These are phyloP conservation scores for Monosporascus sp. DNA, from an alignment of 2,329 filamentous ascomycete genomes.

Conservation along the genomic window DNA sequence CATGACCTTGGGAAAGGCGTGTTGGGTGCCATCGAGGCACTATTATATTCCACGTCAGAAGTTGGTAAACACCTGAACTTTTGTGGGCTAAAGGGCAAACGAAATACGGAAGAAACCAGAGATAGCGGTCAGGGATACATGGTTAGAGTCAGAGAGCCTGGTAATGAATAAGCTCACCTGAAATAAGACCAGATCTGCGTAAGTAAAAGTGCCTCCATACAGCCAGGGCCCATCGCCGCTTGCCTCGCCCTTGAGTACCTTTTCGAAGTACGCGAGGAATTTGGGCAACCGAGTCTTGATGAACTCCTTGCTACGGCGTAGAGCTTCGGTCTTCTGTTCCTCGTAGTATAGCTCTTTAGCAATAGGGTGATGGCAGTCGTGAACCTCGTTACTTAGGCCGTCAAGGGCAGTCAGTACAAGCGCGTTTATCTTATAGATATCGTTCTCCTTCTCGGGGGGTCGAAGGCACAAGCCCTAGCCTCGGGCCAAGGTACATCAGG, in stretches of 20 bases:
- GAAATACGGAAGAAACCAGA: neutral
- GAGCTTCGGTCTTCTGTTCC: constrained; percentile 65
- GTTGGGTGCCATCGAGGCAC: constrained; percentile 50
- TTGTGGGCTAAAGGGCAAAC: neutral
- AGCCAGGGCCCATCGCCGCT: constrained; percentile 54
- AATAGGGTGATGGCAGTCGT: constrained; percentile 71
- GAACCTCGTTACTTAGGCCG: no score
- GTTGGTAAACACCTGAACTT: neutral
- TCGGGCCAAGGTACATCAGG: no score
- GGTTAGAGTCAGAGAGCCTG: neutral
- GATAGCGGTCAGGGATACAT: neutral
- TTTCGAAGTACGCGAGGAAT: constrained; percentile 63
- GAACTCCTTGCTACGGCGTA: constrained; percentile 51
- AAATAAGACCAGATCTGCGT: constrained; percentile 67
- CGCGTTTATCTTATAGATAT: no score
- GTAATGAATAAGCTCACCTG: constrained; percentile 41
- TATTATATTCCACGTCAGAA: constrained; percentile 21
- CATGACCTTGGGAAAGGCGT: constrained; percentile 64
- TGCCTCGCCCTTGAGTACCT: constrained; percentile 50
- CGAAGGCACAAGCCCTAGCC: no score
- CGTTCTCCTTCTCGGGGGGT: no score
- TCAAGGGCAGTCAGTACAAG: no score
- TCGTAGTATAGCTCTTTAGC: constrained; percentile 56
- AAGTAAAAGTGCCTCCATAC: constrained; percentile 56
- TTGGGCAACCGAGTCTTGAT: constrained; percentile 60